Evolutionary conservation across 768 basidiomycete genomes (phyloP), one percentile per base, ranked within the genome.

Genomic region (Infundibulicybe gibba): DNA sequence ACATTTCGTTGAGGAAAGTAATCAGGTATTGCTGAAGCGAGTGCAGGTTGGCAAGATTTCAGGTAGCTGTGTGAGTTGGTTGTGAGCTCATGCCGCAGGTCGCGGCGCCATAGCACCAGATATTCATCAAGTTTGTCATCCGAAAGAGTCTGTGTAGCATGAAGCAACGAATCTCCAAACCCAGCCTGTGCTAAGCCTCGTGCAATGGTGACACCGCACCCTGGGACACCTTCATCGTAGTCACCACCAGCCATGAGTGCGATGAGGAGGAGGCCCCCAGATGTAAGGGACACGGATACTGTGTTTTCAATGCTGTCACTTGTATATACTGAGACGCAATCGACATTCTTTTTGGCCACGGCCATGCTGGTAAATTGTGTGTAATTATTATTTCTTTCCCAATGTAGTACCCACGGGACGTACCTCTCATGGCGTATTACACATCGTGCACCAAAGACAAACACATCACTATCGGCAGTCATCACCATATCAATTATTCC

Each of bases 401-500:
- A 25, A n/a, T 14, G 17, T 3, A 10, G 10, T 25, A 8, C 25
- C 8, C 10, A 10, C 17, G 14, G 35, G 14, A 10, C 35, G 10
- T 35, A 45, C 52, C 81, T 43, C 49, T 44, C 16, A 30, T 60
- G 25, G 8, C 83, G 67, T 43, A 87, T 66, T 17, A 88, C 70
- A 49, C 72, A 68, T 5, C 61, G 70, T 1, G 81, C 85, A 33
- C 86, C 85, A 52, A 88, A 88, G 0, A 86, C 60, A 53, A 88
- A 74, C 16, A 76, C 80, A 52, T 88, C 87, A 0, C 84, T 82
- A 50, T 88, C 87, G 50, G 83, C 81, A 0, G 85, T 80, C 21
- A 87, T 61, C 6, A 88, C 73, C 0, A 75, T 77, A 56, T 88
- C 86, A 43, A 88, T 80, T 41, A 76, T 53, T 10, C 80, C 80